These are phyloP conservation scores for Hapsidospora chrysogenum DNA, from an alignment of 495 filamentous ascomycete species.

Conservation along the genomic window DNA sequence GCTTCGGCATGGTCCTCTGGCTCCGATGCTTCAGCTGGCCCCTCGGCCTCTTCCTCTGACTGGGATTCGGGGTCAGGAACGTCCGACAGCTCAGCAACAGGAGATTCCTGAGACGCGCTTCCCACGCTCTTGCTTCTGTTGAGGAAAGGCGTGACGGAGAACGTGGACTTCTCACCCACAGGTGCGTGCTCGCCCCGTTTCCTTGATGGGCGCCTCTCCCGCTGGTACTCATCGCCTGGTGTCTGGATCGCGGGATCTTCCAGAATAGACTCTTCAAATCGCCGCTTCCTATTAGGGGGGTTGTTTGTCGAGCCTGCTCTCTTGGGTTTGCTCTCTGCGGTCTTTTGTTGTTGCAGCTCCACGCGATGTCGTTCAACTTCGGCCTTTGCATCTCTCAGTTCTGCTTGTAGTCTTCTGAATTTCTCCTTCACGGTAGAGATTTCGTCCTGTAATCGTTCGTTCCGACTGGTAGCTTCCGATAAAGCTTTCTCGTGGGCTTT, in stretches of 20 bases:
- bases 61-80: too few relatives aligned
- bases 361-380: conserved; percentile 22
- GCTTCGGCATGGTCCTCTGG: neutral
- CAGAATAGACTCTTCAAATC: too few relatives aligned
- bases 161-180: conserved; percentile 70
- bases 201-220: conserved; percentile 18
- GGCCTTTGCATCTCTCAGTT: conserved; percentile 42
- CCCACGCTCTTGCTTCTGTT: conserved; percentile 50
- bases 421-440: conserved; percentile 52
- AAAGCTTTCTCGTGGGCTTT: conserved; percentile 18
- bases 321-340: too few relatives aligned
- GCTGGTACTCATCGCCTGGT: conserved; percentile 12
- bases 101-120: conserved; percentile 11
- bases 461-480: conserved; percentile 35
- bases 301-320: too few relatives aligned
- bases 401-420: conserved; percentile 45
- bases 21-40: conserved; percentile 1
- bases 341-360: too few relatives aligned
- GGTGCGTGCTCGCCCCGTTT: conserved; percentile 38
- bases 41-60: neutral
- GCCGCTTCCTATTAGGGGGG: conserved; percentile 16
- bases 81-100: too few relatives aligned
- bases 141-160: conserved; percentile 84
- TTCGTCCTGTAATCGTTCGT: conserved; percentile 44
- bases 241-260: conserved; percentile 9